Conservation (phyloP, 805 yeast genomes). For the Kazachstania taianensis region DNA sequence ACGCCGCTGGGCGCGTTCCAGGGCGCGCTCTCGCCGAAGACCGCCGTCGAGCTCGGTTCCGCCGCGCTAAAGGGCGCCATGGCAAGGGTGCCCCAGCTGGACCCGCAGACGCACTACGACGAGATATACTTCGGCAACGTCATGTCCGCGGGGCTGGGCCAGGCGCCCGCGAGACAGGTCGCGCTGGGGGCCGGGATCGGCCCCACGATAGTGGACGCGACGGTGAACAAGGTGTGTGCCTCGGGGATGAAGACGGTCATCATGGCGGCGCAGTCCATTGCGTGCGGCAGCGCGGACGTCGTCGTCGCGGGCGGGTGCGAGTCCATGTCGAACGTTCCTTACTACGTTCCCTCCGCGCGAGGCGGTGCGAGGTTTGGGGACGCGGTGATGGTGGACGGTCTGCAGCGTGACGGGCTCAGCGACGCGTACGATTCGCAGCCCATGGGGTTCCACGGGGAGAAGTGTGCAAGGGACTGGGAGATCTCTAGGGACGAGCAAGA, state of each 20-base stretch:
- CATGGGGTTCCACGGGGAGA: slow-evolving; percentile 97
- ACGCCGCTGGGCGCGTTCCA: slow-evolving; percentile 95
- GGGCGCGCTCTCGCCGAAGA: slow-evolving; percentile 66
- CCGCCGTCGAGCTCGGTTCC: slow-evolving; percentile 80
- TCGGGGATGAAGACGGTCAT: slow-evolving; percentile 90
- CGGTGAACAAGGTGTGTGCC: slow-evolving; percentile 95
- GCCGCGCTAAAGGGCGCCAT: slow-evolving; percentile 87
- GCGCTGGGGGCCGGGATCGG: slow-evolving; percentile 84
- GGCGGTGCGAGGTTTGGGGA: slow-evolving; percentile 88
- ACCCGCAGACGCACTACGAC: slow-evolving; percentile 60
- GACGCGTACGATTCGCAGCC: slow-evolving; percentile 84
- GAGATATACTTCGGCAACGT: slow-evolving; percentile 92
- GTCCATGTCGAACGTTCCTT: slow-evolving; percentile 93
- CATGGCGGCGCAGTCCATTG: slow-evolving; percentile 80
- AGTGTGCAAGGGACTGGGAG: slow-evolving; percentile 76
- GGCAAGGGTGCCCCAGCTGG: slow-evolving; percentile 69
- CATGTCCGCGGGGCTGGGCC: slow-evolving; percentile 87
- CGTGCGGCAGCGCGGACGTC: slow-evolving; percentile 82
- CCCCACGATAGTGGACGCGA: slow-evolving; percentile 71
- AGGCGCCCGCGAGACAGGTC: slow-evolving; percentile 97
- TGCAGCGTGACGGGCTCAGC: slow-evolving; percentile 83
- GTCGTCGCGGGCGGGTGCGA: slow-evolving; percentile 98
- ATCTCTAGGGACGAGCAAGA: slow-evolving; percentile 84
- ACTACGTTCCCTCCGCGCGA: slow-evolving; percentile 80
- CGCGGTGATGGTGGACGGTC: slow-evolving; percentile 68